phyloP scores from a whole-genome alignment of 768 basidiomycete species.

The Pleurotus citrinopileatus region DNA sequence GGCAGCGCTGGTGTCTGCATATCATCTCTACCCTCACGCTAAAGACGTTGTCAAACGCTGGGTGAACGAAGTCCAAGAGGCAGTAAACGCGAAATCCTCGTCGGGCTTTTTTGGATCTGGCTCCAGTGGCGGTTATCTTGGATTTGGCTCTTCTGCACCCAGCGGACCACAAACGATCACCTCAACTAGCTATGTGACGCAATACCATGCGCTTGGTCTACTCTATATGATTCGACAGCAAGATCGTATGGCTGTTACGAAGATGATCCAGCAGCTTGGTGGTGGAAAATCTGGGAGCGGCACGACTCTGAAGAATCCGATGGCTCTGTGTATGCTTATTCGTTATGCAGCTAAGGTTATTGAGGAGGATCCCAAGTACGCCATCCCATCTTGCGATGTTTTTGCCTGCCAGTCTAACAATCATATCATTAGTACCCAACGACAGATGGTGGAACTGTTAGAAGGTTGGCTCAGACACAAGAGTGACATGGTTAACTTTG shows the following conservation, averaged over 20 bases:
- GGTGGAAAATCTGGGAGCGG: slow-evolving; percentile 84
- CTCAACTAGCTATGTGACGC: slow-evolving; percentile 89
- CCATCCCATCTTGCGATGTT: slow-evolving; percentile 10
- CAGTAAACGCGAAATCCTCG: slow-evolving; percentile 84
- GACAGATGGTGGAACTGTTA: slow-evolving; percentile 88
- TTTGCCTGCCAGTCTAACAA: neutral
- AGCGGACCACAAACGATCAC: slow-evolving; percentile 74
- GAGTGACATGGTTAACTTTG: slow-evolving; percentile 99
- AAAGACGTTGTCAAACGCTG: slow-evolving; percentile 97
- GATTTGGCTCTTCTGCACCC: slow-evolving; percentile 62
- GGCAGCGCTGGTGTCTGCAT: slow-evolving; percentile 94
- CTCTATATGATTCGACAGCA: slow-evolving; percentile 94
- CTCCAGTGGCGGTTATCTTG: slow-evolving; percentile 60
- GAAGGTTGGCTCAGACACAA: slow-evolving; percentile 97
- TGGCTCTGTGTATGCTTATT: slow-evolving; percentile 98
- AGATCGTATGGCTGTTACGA: slow-evolving; percentile 98
- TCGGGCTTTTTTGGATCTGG: slow-evolving; percentile 62
- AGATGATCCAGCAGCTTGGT: slow-evolving; percentile 98
- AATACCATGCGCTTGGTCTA: slow-evolving; percentile 95
- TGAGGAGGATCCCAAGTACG: slow-evolving; percentile 98
- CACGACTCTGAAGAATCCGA: slow-evolving; percentile 87
- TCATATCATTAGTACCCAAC: slow-evolving; percentile 72
- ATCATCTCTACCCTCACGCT: slow-evolving; percentile 91
- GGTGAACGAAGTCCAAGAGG: slow-evolving; percentile 99
- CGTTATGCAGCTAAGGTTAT: slow-evolving; percentile 98